Evolutionary conservation across 2,329 filamentous ascomycete species (phyloP), one percentile per base, ranked within the genome.

Genomic region (Cladobotryum protrusum): DNA sequence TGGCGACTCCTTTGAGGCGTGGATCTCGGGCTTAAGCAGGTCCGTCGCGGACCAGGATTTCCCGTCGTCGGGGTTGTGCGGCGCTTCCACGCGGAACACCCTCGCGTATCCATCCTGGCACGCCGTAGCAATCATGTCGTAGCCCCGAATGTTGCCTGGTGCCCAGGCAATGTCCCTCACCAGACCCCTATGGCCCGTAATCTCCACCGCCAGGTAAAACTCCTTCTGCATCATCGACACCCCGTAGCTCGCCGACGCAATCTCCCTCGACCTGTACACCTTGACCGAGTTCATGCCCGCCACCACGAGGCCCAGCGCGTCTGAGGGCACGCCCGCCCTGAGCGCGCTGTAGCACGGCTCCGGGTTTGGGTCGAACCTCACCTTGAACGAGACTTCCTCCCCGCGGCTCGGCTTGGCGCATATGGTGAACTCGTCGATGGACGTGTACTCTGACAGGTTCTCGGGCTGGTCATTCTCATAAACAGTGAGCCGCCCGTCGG

Each of bases 161-260:
- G 92, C 89, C 93, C 93, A 99, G 2, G 89, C 85, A 1, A 96
- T 81, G 64, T 96, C 91, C 43, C 92, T 79, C 6, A 96, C 87
- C 36, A 97, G 76, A 1, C 85, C 83, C 7, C 81, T 77, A 59
- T 96, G 87, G 2, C 83, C 83, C 29, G 75, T 74, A 14, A 97
- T 73, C 62, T 90, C 86, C 17, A 85, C 83, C 0, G 90, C 90
- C 7, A 88, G 80, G 64, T 95, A 96, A 63, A 97, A 95, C 52
- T 89, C 86, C 54, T 87, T 87, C 73, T 63, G 81, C 70, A 70
- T 83, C 72, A 67, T 73, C 14, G 68, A 67, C 36, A 74, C 74
- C 49, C 72, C 82, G 54, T 76, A 76, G 45, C 70, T 74, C 36
- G 70, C 68, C n/a, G 69, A 73, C 54, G 76, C 66, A 13, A 79